Base-by-base conservation (phyloP, 495 filamentous ascomycete genomes). In the Ramalina peruviana region DNA sequence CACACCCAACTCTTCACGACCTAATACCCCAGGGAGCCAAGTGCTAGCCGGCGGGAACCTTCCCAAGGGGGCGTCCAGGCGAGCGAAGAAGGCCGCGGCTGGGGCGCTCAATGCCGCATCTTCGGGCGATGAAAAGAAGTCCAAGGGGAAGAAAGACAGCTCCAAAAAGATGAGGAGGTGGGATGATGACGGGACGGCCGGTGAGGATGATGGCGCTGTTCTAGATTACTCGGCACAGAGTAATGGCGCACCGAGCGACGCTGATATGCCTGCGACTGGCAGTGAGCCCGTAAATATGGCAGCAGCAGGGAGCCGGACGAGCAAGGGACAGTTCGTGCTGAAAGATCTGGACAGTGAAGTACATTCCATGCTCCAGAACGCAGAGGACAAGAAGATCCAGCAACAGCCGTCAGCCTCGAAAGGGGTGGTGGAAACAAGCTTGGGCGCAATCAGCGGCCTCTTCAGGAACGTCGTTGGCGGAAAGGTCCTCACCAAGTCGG, bases 391-490 rank as follows among this genome's bases (percentile, higher is more conserved):
- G 43, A 85, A 81, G 62, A 26, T 23, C n/a, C 25, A 36, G 37
- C 68, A 72, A 36, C 72, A 73, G 13, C 60, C 65, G 0, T 60
- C 68, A 38, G 53, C 67, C 4, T 58, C 71, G 2, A 68, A 67
- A 25, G 85, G 87, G 3, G 63, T 96, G 17, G 76, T 94, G 23
- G 82, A 81, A 48, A 81, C 87, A 6, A 75, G 87, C 41, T 66
- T 92, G 47, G 85, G 79, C 57, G 81, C 82, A 2, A 85, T 94
- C 50, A 78, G 85, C 7, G 83, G 85, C 20, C 79, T 97, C 36
- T 92, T 98, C 70, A 79, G 86, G 50, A 95, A 94, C 60, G 82
- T 97, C 44, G 82, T 98, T 6, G 92, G 92, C 40, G 92, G 93
- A 19, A 95, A 95, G 67, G 81, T 82, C 4, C 65, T 98, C 58